Conservation (phyloP, 768 basidiomycete genomes). For the Termitomyces titanicus region DNA sequence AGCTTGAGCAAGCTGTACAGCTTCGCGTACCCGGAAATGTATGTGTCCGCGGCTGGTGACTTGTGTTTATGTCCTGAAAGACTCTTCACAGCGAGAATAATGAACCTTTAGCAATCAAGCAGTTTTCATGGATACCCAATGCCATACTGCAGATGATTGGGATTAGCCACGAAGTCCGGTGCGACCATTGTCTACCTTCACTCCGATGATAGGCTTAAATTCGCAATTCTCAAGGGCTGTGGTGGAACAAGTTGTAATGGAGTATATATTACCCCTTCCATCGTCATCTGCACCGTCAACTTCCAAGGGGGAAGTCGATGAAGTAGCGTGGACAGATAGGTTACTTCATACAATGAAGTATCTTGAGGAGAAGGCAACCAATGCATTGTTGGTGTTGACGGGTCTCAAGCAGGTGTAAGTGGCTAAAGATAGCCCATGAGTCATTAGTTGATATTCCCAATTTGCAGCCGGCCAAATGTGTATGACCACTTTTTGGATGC, state of each 20-base stretch:
- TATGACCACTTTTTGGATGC: constrained; percentile 68
- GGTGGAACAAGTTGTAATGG: constrained; percentile 65
- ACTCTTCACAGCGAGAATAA: constrained; percentile 65
- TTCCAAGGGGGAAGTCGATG: constrained; percentile 62
- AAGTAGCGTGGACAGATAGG: constrained; percentile 82
- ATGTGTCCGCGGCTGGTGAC: constrained; percentile 25
- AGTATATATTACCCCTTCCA: constrained; percentile 83
- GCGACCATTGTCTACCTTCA: constrained; percentile 11
- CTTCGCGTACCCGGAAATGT: constrained; percentile 90
- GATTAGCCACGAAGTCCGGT: constrained; percentile 60
- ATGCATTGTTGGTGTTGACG: constrained; percentile 55
- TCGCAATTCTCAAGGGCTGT: constrained; percentile 35
- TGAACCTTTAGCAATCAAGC: constrained; percentile 63
- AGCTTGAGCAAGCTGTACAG: constrained; percentile 76
- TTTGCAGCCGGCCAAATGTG: constrained; percentile 57
- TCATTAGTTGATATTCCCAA: neutral
- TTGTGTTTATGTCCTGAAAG: neutral
- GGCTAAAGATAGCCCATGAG: neutral
- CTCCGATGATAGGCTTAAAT: neutral
- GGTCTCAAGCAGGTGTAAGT: constrained; percentile 64
- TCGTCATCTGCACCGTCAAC: constrained; percentile 38
- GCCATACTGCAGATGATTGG: constrained; percentile 56
- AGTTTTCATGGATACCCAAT: constrained; percentile 94
- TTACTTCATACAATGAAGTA: constrained; percentile 69
- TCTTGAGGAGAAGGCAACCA: constrained; percentile 58